Conservation (phyloP, 2,329 filamentous ascomycete genomes). For the Aspergillus pseudoviridinutans region DNA sequence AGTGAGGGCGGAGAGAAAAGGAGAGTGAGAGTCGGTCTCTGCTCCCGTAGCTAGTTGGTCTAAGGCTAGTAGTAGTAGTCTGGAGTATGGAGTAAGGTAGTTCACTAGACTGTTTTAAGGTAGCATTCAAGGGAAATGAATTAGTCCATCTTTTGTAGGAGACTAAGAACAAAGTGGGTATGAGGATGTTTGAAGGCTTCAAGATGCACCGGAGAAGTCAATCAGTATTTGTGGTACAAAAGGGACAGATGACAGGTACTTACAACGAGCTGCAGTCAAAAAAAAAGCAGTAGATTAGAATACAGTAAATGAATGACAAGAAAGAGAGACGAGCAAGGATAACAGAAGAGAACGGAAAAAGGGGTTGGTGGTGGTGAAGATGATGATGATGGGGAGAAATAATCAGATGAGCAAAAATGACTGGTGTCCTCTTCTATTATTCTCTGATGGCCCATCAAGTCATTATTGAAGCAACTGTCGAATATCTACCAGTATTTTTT, state of each 20-base stretch:
- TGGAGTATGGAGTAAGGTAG: neutral
- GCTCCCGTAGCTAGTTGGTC: neutral
- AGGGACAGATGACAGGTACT: neutral
- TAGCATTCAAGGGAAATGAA: neutral
- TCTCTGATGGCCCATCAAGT: neutral
- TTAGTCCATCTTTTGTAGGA: neutral
- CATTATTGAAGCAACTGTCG: neutral
- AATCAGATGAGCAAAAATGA: neutral
- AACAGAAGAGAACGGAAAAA: slow-evolving; percentile 3
- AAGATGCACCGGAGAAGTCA: slow-evolving; percentile 1
- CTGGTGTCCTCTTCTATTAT: neutral
- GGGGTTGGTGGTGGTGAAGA: slow-evolving; percentile 5
- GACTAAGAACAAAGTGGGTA: slow-evolving; percentile 2
- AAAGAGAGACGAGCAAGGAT: neutral
- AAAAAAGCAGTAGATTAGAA: neutral
- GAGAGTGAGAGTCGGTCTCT: neutral
- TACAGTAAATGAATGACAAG: neutral
- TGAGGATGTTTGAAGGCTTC: neutral
- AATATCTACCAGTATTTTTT: neutral
- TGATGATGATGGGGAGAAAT: neutral
- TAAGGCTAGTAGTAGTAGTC: neutral
- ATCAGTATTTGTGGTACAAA: neutral
- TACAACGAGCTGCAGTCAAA: no score
- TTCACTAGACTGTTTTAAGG: neutral
- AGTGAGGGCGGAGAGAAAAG: neutral